These are phyloP conservation scores for Leccinum pachyderme DNA, from an alignment of 1,284 basidiomycete genomes.

Conservation along the genomic window DNA sequence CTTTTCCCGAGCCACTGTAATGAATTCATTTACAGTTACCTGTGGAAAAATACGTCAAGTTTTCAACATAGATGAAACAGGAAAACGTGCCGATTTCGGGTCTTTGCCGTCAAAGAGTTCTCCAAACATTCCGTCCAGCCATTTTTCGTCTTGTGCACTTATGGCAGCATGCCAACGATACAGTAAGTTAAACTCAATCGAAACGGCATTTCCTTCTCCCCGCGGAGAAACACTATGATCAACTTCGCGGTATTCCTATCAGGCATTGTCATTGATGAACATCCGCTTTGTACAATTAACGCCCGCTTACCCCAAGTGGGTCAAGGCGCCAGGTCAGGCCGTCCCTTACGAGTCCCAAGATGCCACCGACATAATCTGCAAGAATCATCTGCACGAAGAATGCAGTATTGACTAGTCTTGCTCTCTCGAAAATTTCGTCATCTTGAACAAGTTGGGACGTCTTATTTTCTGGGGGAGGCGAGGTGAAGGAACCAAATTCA, in stretches of 20 bases:
- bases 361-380: slow-evolving; percentile 65
- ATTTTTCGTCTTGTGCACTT: slow-evolving; percentile 56
- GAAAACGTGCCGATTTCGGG: slow-evolving; percentile 36
- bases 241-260: slow-evolving; percentile 24
- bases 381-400: slow-evolving; percentile 69
- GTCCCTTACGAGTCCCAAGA: slow-evolving; percentile 48
- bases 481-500: slow-evolving; percentile 48
- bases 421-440: slow-evolving; percentile 74
- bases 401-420: slow-evolving; percentile 73
- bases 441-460: slow-evolving; percentile 48
- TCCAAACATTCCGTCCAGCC: slow-evolving; percentile 55
- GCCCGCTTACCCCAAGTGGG: slow-evolving; percentile 42
- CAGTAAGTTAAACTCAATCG: slow-evolving; percentile 72
- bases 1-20: slow-evolving; percentile 35
- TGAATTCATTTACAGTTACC: slow-evolving; percentile 47
- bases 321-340: slow-evolving; percentile 48
- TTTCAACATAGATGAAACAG: slow-evolving; percentile 8
- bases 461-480: slow-evolving; percentile 26
- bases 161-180: slow-evolving; percentile 76
- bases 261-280: neutral
- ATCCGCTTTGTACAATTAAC: neutral
- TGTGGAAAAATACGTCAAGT: slow-evolving; percentile 20
- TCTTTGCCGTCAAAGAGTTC: slow-evolving; percentile 44
- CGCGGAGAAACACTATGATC: slow-evolving; percentile 40
- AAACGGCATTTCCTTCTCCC: slow-evolving; percentile 71